Base-by-base conservation (phyloP, 2,329 filamentous ascomycete genomes). In the Monosporascus ibericus region DNA sequence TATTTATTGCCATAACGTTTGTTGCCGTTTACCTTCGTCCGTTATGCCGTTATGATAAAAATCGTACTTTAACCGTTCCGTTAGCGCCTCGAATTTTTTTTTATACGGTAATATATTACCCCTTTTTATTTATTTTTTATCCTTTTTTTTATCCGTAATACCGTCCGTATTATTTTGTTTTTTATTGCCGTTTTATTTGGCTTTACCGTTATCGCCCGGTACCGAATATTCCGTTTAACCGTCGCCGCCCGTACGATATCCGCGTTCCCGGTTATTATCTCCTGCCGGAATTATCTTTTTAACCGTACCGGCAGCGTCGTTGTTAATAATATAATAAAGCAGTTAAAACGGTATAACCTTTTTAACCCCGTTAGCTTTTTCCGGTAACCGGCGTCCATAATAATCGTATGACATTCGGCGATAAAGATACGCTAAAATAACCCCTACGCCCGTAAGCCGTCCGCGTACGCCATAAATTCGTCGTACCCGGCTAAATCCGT, bases 241-340 rank as follows among this genome's bases (percentile, higher is more conserved):
- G n/a, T n/a, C n/a, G n/a, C n/a, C n/a, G n/a, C n/a, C n/a, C n/a
- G n/a, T n/a, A n/a, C 15, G 3, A 51, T 39, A 3, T 2, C 27
- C 0, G 42, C 49, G 15, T 51, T 22, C 1, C 34, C 30, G 5
- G 40, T 25, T 6, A 51, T 17, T 14, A 47, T 51, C 4, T 36
- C 6, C 15, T 39, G 17, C 49, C 48, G 40, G 39, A 50, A 50
- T 9, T 11, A 37, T 6, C 39, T 39, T 18, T 52, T 22, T 5
- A 52, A 30, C 46, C 38, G 34, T 14, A 52, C 36, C 17, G 44
- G 50, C 5, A 52, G 20, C 34, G 44, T 52, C 4, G 50, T 46
- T 17, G 24, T 52, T 5, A 52, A 18, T 18, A 52, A 25, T 14
- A 52, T 18, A 5, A 52, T 38, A 2, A 36, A 38, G 9, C 25